These are phyloP conservation scores for Mentha longifolia DNA, from an alignment of 257 asterid species.

Conservation along the genomic window DNA sequence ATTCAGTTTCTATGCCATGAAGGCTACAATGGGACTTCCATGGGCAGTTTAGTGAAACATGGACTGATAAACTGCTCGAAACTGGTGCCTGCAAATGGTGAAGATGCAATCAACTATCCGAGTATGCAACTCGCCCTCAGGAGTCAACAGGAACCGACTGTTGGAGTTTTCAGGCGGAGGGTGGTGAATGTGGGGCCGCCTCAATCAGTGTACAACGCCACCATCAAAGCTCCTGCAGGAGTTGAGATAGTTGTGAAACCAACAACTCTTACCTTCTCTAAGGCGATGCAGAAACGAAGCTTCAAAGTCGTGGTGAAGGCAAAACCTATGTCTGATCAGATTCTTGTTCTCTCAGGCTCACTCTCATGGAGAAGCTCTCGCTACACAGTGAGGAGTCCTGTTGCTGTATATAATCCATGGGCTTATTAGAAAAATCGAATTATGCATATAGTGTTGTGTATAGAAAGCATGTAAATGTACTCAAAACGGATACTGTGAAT, in stretches of 20 bases:
- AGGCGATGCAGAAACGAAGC: slow-evolving; percentile 51
- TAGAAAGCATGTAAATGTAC: not conserved
- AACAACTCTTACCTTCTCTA: slow-evolving; percentile 51
- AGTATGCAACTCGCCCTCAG: slow-evolving; percentile 72
- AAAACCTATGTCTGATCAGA: slow-evolving; percentile 41
- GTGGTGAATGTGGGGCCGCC: slow-evolving; percentile 78
- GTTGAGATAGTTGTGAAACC: slow-evolving; percentile 70
- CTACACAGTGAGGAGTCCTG: slow-evolving; percentile 65
- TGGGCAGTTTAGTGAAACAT: slow-evolving; percentile 49
- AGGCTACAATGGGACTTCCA: slow-evolving; percentile 62
- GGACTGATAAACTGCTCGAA: slow-evolving; percentile 64
- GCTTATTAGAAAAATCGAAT: slow-evolving; percentile 30
- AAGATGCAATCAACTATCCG: slow-evolving; percentile 91
- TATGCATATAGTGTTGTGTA: not conserved
- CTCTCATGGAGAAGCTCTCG: slow-evolving; percentile 65
- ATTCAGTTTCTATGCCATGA: slow-evolving; percentile 80
- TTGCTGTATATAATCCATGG: slow-evolving; percentile 60
- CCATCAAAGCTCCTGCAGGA: slow-evolving; percentile 70
- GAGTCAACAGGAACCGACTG: slow-evolving; percentile 53
- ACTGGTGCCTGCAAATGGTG: slow-evolving; percentile 63
- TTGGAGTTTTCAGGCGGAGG: slow-evolving; percentile 64
- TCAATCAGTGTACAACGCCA: slow-evolving; percentile 60
- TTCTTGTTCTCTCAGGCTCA: slow-evolving; percentile 60
- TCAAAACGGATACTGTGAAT: not conserved
- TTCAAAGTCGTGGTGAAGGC: slow-evolving; percentile 84